Percentiles rank a stretch among this genome's conserved stretches.
These are phyloP conservation scores for Herpetomonas samuelpessoai DNA, from an alignment of 208 protist species.

Conservation along the genomic window DNA sequence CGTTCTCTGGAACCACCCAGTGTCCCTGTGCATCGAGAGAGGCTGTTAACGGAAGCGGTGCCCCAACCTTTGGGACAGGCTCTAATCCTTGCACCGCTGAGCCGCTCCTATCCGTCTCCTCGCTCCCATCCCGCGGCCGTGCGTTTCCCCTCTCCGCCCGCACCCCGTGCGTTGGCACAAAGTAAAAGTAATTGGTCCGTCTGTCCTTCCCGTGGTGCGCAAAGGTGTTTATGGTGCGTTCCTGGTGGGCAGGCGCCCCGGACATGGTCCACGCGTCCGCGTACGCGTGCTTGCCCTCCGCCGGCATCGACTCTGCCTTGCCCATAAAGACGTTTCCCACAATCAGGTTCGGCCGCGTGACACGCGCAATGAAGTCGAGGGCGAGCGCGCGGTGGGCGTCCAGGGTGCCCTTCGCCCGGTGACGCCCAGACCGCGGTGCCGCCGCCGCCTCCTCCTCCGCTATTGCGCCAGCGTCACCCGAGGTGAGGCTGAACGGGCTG, in stretches of 20 bases:
- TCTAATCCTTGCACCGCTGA: too few relatives aligned
- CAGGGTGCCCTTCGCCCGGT: constrained; percentile 24
- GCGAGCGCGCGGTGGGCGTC: constrained; percentile 61
- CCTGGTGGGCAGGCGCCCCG: constrained; percentile 55
- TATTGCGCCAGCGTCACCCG: constrained; percentile 1
- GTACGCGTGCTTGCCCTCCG: constrained; percentile 22
- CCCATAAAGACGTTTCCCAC: constrained; percentile 67
- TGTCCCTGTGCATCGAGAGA: background rate
- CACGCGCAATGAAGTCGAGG: constrained; percentile 52
- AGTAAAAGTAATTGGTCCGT: constrained; percentile 80
- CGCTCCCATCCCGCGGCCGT: constrained; percentile 2
- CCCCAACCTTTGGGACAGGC: too few relatives aligned
- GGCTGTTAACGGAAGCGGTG: constrained; percentile 36
- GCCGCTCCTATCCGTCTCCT: constrained; percentile 7
- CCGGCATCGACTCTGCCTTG: constrained; percentile 30
- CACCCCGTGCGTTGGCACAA: constrained; percentile 31
- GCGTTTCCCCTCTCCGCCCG: too few relatives aligned
- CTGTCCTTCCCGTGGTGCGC: constrained; percentile 28
- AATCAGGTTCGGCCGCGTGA: constrained; percentile 55
- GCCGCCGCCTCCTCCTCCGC: constrained; percentile 4
- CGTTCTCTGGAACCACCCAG: background rate
- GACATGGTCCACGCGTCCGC: constrained; percentile 68
- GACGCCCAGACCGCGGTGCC: constrained; percentile 6
- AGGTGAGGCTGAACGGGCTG: constrained; percentile 56
- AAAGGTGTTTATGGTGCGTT: constrained; percentile 77